Evolutionary conservation across 2,329 filamentous ascomycete genomes (phyloP), one percentile per base, ranked within the genome.

Genomic region (Trichoderma breve): DNA sequence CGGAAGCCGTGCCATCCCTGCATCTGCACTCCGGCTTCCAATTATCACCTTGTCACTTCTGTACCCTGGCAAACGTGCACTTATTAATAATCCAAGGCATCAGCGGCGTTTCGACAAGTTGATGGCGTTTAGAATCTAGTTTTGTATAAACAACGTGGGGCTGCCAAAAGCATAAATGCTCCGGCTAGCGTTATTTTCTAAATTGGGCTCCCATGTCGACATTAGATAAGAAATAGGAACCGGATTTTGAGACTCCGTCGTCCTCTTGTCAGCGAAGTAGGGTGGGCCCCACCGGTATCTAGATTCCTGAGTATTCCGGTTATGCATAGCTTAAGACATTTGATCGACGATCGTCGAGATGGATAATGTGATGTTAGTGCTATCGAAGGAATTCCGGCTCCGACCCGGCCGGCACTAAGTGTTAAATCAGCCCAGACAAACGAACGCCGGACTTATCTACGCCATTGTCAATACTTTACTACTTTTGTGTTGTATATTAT

Each of bases 371-470:
- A 43, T 2, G 39, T 43, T 43, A n/a, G 39, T n/a, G 39, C 39
- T n/a, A 1, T 9, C n/a, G 15, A 43, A 39, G 36, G 6, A 39
- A 39, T 39, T 39, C 36, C 36, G 39, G 39, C 15, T 43, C 39
- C 39, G 39, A n/a, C 7, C 39, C 39, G 39, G 39, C 39, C 39
- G 39, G 15, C 39, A 18, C 39, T 43, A 43, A 43, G 39, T 43
- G 39, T n/a, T 43, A 18, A 43, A n/a, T n/a, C 7, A 43, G 39
- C 7, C 1, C 15, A 43, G 39, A 1, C 39, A 43, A 18, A 2
- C 18, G 0, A 43, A n/a, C 39, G 1, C 15, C 7, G 39, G 4
- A 39, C 6, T 1, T 18, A 0, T 0, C 36, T 39, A 0, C 36
- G 36, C 1, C 15, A 39, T 39, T 39, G 18, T 39, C 36, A 39